These are phyloP conservation scores for Cerrena zonata DNA, from an alignment of 1,284 basidiomycete species.

Conservation along the genomic window DNA sequence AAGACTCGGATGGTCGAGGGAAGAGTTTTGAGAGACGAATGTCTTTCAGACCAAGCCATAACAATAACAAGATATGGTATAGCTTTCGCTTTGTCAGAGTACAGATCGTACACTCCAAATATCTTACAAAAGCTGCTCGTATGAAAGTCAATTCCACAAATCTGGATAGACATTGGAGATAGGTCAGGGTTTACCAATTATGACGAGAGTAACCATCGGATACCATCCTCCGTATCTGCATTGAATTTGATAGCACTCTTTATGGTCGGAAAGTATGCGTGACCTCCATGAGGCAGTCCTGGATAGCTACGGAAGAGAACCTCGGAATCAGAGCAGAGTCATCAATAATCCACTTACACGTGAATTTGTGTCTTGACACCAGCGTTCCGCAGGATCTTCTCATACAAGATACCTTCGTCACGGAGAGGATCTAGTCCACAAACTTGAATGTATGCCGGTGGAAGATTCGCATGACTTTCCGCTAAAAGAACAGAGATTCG, in stretches of 20 bases:
- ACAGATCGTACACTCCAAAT: background rate
- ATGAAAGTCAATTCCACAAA: background rate
- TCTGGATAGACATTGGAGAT: too few species aligned
- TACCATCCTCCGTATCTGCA: slow-evolving; percentile 8
- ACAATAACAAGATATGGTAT: too few species aligned
- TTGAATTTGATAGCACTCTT: slow-evolving; percentile 5
- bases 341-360: slow-evolving; percentile 9
- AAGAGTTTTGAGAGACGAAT: too few species aligned
- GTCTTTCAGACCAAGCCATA: too few species aligned
- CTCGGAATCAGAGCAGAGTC: background rate
- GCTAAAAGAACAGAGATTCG: slow-evolving; percentile 8
- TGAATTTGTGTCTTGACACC: slow-evolving; percentile 12
- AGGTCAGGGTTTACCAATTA: background rate
- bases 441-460: slow-evolving; percentile 14
- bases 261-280: background rate
- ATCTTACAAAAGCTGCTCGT: background rate
- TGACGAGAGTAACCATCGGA: slow-evolving; percentile 10
- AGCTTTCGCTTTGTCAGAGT: too few species aligned
- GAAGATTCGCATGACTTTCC: slow-evolving; percentile 9
- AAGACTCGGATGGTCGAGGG: too few species aligned
- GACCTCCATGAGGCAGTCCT: slow-evolving; percentile 13
- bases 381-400: slow-evolving; percentile 9
- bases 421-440: slow-evolving; percentile 16
- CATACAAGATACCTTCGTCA: slow-evolving; percentile 17
- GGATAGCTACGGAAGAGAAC: slow-evolving; percentile 10